Base-by-base conservation (phyloP, 2,329 filamentous ascomycete species). In the Ampelomyces quisqualis region DNA sequence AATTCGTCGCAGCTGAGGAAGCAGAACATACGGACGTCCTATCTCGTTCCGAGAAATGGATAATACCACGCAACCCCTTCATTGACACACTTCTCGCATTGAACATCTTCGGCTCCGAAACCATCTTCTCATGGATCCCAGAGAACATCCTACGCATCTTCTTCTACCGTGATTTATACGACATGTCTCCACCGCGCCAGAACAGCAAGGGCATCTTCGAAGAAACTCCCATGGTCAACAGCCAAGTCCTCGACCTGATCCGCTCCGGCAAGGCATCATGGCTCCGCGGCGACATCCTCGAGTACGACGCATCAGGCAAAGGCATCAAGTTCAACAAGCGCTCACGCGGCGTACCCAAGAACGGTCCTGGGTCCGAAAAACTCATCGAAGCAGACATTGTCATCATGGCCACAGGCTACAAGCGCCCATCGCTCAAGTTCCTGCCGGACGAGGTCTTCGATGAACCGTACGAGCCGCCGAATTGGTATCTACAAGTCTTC, bases 401-500 rank as follows among this genome's bases (percentile, higher is more conserved):
- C 35, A 83, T 94, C 46, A 83, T 93, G 78, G 89, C 89, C 0
- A 94, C 89, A 0, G 89, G 89, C 1, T 94, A 82, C 71, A 78
- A 87, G 55, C 78, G 88, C 0, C 88, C 89, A 0, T 80, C 78
- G 3, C 76, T 94, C 1, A 74, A 73, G 8, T 93, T 94, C 66
- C 73, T 95, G 0, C 88, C 88, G 0, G 71, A 81, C 0, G 80
- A 88, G 37, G 83, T 79, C 57, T 93, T 93, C 62, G 62, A 79
- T 7, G 79, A 86, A 47, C 84, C 85, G 0, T 94, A 93, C 55
- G 72, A 74, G 1, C 86, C 88, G 1, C 89, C 89, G 0, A 90
- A 88, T 64, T 94, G 89, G 89, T 94, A 93, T 55, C 77, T 94
- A 0, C 88, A 94, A 65, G 86, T 86, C 0, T 94, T 94, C 69